A percentile compares a stretch with the other conserved stretches of the same genome.
Conservation (phyloP, 768 basidiomycete species). For the Clavulina sp. region DNA sequence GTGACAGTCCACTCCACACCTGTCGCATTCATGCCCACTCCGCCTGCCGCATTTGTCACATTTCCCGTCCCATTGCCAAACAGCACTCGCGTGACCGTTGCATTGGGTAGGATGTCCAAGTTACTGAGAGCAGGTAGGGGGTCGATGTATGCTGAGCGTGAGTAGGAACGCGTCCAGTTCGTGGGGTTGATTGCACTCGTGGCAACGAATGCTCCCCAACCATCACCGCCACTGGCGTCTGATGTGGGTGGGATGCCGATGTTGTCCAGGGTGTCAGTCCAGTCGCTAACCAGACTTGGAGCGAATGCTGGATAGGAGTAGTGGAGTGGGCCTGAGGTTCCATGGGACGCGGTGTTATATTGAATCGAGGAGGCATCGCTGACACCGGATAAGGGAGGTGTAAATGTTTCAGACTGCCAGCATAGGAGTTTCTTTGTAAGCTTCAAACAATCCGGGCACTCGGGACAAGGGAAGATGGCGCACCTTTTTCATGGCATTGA, state of each 20-base stretch:
- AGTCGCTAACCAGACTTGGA: slow-evolving; percentile 28
- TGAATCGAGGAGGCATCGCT: slow-evolving; percentile 17
- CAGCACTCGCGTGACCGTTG: slow-evolving; percentile 39
- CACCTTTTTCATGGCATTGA: slow-evolving; percentile 26
- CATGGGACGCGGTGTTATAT: slow-evolving; percentile 30
- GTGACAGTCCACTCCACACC: slow-evolving; percentile 32
- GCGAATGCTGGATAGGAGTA: slow-evolving; percentile 26
- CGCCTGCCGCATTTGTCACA: slow-evolving; percentile 13
- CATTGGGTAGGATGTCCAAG: slow-evolving; percentile 41
- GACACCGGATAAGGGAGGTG: slow-evolving; percentile 28
- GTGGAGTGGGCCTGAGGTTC: slow-evolving; percentile 34
- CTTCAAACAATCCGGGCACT: slow-evolving; percentile 1
- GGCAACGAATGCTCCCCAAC: slow-evolving; percentile 36
- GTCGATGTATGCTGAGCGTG: slow-evolving; percentile 49
- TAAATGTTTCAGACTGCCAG: slow-evolving; percentile 34
- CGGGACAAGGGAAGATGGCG: neutral
- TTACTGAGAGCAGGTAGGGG: slow-evolving; percentile 43
- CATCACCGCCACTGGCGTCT: slow-evolving; percentile 31
- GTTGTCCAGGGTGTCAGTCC: slow-evolving; percentile 33
- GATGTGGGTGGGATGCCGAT: slow-evolving; percentile 26
- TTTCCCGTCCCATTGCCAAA: slow-evolving; percentile 24
- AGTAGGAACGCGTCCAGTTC: slow-evolving; percentile 48
- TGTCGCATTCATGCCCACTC: slow-evolving; percentile 16
- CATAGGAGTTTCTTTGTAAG: neutral
- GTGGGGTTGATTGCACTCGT: slow-evolving; percentile 41